Evolutionary conservation across 2,329 filamentous ascomycete species (phyloP).

Genomic region (Scytalidium lignicola): DNA sequence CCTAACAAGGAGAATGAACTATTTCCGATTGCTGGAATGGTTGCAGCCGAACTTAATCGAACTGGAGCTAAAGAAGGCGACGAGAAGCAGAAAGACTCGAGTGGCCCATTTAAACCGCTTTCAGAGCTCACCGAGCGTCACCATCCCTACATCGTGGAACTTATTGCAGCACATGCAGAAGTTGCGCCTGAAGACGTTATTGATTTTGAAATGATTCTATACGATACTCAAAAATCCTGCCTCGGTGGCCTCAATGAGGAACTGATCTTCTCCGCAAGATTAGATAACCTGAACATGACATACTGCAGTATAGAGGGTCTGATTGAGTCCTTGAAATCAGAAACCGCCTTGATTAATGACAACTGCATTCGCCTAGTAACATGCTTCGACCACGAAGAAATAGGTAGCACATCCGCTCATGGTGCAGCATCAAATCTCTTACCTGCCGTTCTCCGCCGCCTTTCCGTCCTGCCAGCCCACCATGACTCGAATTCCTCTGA

Average conservation of each 20-base stretch:
- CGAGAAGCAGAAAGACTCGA: constrained; percentile 29
- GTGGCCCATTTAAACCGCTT: background rate
- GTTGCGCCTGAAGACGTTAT: constrained; percentile 67
- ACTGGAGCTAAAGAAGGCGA: constrained; percentile 45
- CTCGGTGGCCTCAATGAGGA: constrained; percentile 86
- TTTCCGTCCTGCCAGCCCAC: constrained; percentile 68
- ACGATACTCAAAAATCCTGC: constrained; percentile 87
- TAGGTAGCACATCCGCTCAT: constrained; percentile 87
- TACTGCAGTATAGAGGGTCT: constrained; percentile 86
- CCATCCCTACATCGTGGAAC: constrained; percentile 78
- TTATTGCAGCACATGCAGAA: constrained; percentile 75
- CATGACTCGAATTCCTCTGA: constrained; percentile 47
- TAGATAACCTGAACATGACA: constrained; percentile 96
- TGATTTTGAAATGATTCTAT: constrained; percentile 96
- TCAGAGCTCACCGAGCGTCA: constrained; percentile 65
- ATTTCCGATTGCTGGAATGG: constrained; percentile 86
- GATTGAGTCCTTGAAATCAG: constrained; percentile 67
- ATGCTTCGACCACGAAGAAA: constrained; percentile 97
- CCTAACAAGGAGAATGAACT: constrained; percentile 98
- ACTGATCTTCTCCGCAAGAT: constrained; percentile 89
- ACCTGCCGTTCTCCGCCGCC: constrained; percentile 77
- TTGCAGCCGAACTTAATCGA: constrained; percentile 82
- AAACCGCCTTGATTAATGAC: constrained; percentile 66
- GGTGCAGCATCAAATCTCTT: constrained; percentile 91
- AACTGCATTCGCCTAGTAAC: constrained; percentile 82